These are phyloP conservation scores for Termitomyces sp. DNA, from an alignment of 768 basidiomycete genomes.

Conservation along the genomic window DNA sequence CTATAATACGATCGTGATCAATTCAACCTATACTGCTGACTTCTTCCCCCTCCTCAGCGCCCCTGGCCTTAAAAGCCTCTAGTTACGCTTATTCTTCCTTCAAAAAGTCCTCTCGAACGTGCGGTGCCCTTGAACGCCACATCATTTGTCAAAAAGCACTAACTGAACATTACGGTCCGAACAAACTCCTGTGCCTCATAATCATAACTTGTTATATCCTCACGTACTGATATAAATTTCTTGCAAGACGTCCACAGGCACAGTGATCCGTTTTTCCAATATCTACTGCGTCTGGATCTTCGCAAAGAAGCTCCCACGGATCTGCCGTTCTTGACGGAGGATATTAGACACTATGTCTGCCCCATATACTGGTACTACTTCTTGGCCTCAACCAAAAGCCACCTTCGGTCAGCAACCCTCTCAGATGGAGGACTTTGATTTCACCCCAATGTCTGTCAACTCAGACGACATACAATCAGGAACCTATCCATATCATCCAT, in stretches of 20 bases:
- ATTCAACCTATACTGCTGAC: background rate
- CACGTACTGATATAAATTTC: background rate
- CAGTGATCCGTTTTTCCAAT: background rate
- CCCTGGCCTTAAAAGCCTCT: background rate
- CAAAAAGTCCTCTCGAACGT: background rate
- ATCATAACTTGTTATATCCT: background rate
- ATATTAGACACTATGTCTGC: slow-evolving; percentile 8
- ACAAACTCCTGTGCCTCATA: background rate
- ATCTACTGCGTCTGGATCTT: background rate
- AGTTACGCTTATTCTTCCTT: background rate
- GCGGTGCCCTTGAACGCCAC: background rate
- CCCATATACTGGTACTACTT: slow-evolving; percentile 10
- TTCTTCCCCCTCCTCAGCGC: slow-evolving; percentile 1
- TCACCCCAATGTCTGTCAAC: slow-evolving; percentile 6
- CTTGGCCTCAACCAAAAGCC: slow-evolving; percentile 15
- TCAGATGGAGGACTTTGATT: slow-evolving; percentile 14
- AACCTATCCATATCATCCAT: slow-evolving; percentile 10
- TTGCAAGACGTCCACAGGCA: background rate
- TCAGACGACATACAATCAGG: slow-evolving; percentile 8
- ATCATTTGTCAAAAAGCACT: background rate
- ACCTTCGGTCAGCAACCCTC: slow-evolving; percentile 8
- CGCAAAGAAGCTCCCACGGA: slow-evolving; percentile 1
- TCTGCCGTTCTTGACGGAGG: slow-evolving; percentile 14
- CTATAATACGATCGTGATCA: slow-evolving; percentile 15
- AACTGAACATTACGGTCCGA: background rate